Evolutionary conservation across 2,329 filamentous ascomycete genomes (phyloP), one percentile per base, ranked within the genome.

Genomic region (Colletotrichum sansevieriae): DNA sequence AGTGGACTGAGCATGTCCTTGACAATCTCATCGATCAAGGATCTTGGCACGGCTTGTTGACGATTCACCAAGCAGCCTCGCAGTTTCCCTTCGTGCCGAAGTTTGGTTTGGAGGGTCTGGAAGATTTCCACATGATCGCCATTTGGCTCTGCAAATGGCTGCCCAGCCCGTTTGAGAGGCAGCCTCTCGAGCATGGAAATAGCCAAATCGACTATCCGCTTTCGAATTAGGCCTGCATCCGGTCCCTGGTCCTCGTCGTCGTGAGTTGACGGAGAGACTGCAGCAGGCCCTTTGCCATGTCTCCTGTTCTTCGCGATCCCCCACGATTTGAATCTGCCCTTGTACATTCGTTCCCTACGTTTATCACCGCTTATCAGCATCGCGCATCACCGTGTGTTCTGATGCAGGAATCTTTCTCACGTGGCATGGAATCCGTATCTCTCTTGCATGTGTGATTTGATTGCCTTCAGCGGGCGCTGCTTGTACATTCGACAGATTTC

Each of bases 271-370:
- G 55, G 55, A 57, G 55, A 57, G 29, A 9, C 29, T 9, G 9
- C 29, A 29, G 29, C 7, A 29, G 29, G 29, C 29, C 29, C 7
- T 7, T 29, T 8, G 29, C 8, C 29, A 3, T 54, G 63, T 18
- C 43, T 43, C 20, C 65, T 70, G 18, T 70, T 70, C 51, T 70
- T 70, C 46, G 52, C 63, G 46, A 70, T 49, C 3, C 67, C 67
- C 67, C 67, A 70, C 2, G 43, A 18, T 37, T 59, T 66, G 18
- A 70, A 68, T 22, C 67, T 46, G 11, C 51, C 52, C 44, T 70
- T 70, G 52, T 63, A 70, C 67, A 70, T 70, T 6, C 67, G 67
- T n/a, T 67, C 63, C 15, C 67, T 70, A 41, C 2, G 6, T 3
- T n/a, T 13, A 22, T 12, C 35, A 55, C 18, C 22, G 15, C 20